Percentiles rank a stretch among this genome's conserved stretches.
These are phyloP conservation scores for Termitomyces heimii DNA, from an alignment of 768 basidiomycete species.

Conservation along the genomic window DNA sequence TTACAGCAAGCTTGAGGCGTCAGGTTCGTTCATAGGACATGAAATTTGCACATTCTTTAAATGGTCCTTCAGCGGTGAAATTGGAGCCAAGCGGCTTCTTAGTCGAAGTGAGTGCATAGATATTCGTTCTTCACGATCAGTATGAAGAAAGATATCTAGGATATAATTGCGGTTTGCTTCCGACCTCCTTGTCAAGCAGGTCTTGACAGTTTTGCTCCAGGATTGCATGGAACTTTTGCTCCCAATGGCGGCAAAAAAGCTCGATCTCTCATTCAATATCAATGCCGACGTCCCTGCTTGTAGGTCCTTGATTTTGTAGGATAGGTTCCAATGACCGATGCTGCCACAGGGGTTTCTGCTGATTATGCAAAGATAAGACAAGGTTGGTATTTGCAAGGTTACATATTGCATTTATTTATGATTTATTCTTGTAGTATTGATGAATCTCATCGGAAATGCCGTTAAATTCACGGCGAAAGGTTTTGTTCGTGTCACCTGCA, in stretches of 20 bases:
- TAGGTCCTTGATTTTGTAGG: slow-evolving; percentile 20
- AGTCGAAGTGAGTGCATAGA: slow-evolving; percentile 42
- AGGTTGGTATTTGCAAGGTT: slow-evolving; percentile 28
- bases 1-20: slow-evolving; percentile 76
- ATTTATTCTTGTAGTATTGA: slow-evolving; percentile 42
- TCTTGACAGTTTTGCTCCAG: slow-evolving; percentile 23
- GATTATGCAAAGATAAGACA: slow-evolving; percentile 74
- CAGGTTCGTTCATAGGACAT: slow-evolving; percentile 31
- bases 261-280: slow-evolving; percentile 71
- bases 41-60: slow-evolving; percentile 6
- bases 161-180: slow-evolving; percentile 55
- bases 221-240: slow-evolving; percentile 75
- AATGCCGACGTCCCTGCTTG: slow-evolving; percentile 61
- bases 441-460: slow-evolving; percentile 76
- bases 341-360: slow-evolving; percentile 51
- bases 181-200: neutral
- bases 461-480: slow-evolving; percentile 68
- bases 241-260: slow-evolving; percentile 69
- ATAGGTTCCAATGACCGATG: neutral
- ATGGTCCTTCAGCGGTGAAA: slow-evolving; percentile 46
- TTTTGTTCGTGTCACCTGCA: slow-evolving; percentile 57
- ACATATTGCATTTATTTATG: neutral
- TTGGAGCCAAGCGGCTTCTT: slow-evolving; percentile 61
- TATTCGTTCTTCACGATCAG: neutral
- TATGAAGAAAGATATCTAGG: slow-evolving; percentile 24